phyloP scores from a whole-genome alignment of 228 moss, liverwort and hornwort genomes.

The Sphagnum magellanicum region DNA sequence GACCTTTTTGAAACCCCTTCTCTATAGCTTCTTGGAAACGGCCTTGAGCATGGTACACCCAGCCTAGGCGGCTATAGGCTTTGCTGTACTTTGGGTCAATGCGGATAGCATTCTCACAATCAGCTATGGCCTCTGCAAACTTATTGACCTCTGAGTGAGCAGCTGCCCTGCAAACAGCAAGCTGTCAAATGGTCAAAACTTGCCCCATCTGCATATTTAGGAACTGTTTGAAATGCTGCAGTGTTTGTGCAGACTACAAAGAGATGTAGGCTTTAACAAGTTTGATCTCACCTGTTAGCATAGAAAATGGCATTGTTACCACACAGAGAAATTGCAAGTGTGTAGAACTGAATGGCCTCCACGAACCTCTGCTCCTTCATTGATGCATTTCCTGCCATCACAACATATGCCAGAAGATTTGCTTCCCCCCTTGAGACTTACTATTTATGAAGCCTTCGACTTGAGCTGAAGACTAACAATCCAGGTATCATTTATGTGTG shows the following conservation, averaged over 20 bases:
- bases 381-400: constrained; percentile 27
- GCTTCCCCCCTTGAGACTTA: too few relatives aligned
- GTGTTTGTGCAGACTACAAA: too few relatives aligned
- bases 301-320: constrained; percentile 46
- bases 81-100: constrained; percentile 49
- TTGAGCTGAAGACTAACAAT: too few relatives aligned
- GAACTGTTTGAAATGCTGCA: too few relatives aligned
- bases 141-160: constrained; percentile 48
- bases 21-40: constrained; percentile 49
- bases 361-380: constrained; percentile 35
- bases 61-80: constrained; percentile 56
- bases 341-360: constrained; percentile 54
- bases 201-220: too few relatives aligned
- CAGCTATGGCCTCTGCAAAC: constrained; percentile 51
- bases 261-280: too few relatives aligned
- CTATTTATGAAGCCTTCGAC: too few relatives aligned
- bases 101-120: constrained; percentile 53
- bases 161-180: constrained; percentile 32
- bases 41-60: constrained; percentile 52
- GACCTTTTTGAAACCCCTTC: constrained; percentile 49
- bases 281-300: constrained; percentile 28
- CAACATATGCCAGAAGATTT: too few relatives aligned
- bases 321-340: constrained; percentile 49
- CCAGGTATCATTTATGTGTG: too few relatives aligned
- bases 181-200: too few relatives aligned